Conservation (phyloP, 2,329 filamentous ascomycete genomes). For the Blastomyces emzantsi region DNA sequence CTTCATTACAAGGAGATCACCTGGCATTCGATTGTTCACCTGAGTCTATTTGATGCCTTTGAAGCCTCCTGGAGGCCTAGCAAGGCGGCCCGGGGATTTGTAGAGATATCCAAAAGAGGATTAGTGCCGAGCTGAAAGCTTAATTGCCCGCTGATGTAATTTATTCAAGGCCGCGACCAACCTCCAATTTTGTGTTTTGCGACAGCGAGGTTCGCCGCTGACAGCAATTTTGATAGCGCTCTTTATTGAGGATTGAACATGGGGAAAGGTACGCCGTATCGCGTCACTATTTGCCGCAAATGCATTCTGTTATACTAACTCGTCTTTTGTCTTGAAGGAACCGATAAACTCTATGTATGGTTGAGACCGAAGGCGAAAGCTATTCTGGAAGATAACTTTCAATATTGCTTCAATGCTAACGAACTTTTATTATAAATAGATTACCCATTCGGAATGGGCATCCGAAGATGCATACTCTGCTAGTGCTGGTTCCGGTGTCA, state of each 20-base stretch:
- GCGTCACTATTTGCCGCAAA: constrained; percentile 7
- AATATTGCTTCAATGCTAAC: constrained; percentile 11
- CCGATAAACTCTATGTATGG: constrained; percentile 43
- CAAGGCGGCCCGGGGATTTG: background rate
- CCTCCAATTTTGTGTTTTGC: background rate
- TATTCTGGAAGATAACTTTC: background rate
- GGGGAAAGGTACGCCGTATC: constrained; percentile 28
- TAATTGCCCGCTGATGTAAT: constrained; percentile 1
- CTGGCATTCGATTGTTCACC: background rate
- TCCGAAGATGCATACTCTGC: constrained; percentile 82
- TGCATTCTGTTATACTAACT: constrained; percentile 1
- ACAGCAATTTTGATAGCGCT: background rate
- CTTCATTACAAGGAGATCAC: background rate
- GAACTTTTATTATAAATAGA: constrained; percentile 39
- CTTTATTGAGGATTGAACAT: constrained; percentile 10
- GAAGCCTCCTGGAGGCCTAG: background rate
- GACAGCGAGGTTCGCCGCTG: background rate
- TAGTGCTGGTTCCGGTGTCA: constrained; percentile 61
- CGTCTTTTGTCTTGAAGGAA: constrained; percentile 28
- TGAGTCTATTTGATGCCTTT: background rate
- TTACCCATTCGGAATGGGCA: constrained; percentile 97
- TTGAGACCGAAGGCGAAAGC: background rate
- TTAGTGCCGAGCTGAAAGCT: background rate
- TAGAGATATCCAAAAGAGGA: background rate
- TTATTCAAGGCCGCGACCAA: background rate